These are phyloP conservation scores for Colletotrichum sp. DNA, from an alignment of 2,329 filamentous ascomycete genomes.

Conservation along the genomic window DNA sequence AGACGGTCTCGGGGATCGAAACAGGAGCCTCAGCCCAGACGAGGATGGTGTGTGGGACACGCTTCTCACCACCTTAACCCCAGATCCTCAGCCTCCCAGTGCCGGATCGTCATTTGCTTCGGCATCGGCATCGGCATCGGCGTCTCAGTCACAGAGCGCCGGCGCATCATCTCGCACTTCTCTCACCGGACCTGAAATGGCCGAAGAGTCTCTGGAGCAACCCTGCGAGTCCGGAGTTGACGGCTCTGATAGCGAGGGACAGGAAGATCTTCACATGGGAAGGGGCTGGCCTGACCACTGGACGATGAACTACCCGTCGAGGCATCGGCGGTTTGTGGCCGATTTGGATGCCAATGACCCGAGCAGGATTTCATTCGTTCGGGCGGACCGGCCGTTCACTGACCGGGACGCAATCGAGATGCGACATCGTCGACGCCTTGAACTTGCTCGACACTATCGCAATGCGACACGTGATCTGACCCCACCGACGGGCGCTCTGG, in stretches of 20 bases:
- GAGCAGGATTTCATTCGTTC: slow-evolving; percentile 12
- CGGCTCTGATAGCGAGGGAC: slow-evolving; percentile 58
- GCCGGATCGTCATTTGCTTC: slow-evolving; percentile 84
- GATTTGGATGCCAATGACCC: slow-evolving; percentile 14
- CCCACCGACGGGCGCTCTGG: not conserved
- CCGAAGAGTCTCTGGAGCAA: slow-evolving; percentile 42
- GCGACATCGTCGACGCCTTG: slow-evolving; percentile 10
- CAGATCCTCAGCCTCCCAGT: slow-evolving; percentile 81
- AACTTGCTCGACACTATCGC: slow-evolving; percentile 11
- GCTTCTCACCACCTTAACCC: slow-evolving; percentile 78
- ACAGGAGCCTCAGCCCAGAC: slow-evolving; percentile 80
- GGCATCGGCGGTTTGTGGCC: slow-evolving; percentile 18
- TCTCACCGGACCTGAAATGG: slow-evolving; percentile 43
- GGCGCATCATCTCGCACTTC: slow-evolving; percentile 52
- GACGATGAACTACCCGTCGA: slow-evolving; percentile 20
- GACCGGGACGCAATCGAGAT: slow-evolving; percentile 1
- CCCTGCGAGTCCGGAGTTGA: slow-evolving; percentile 60
- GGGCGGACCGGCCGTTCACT: not conserved
- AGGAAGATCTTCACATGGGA: slow-evolving; percentile 22
- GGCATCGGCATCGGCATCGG: slow-evolving; percentile 47
- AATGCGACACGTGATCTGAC: slow-evolving; percentile 1
- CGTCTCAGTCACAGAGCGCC: slow-evolving; percentile 42
- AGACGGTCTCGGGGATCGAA: slow-evolving; percentile 84
- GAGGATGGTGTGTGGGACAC: slow-evolving; percentile 76
- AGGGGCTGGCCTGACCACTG: slow-evolving; percentile 12